Conservation (phyloP, 2,329 filamentous ascomycete genomes). For the Fusarium burgessii region DNA sequence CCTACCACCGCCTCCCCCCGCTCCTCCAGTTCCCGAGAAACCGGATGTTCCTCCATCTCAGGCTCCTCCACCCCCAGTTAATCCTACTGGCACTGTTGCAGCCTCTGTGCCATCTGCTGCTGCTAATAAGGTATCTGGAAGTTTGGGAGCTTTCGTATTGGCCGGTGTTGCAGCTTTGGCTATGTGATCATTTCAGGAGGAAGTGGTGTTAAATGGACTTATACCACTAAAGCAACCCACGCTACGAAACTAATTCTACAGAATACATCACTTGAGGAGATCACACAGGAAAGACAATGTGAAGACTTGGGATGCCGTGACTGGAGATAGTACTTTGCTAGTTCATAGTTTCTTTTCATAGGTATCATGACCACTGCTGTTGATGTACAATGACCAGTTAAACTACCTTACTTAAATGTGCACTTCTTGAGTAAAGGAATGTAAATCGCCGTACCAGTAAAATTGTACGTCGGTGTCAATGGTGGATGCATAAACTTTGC, state of each 20-base stretch:
- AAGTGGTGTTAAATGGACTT: not conserved
- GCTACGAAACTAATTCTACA: not conserved
- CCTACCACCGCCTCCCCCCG: not conserved
- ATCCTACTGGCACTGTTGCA: constrained; percentile 18
- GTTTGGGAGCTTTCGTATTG: constrained; percentile 53
- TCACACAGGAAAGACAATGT: not conserved
- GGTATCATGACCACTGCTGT: not conserved
- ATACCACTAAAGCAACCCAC: not conserved
- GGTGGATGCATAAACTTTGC: constrained; percentile 10
- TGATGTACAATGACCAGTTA: not conserved
- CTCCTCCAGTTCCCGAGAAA: constrained; percentile 1
- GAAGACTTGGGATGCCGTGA: not conserved
- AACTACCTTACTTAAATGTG: not conserved
- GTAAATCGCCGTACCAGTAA: not conserved
- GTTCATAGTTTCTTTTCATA: not conserved
- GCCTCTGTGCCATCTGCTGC: constrained; percentile 52
- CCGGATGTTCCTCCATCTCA: constrained; percentile 7
- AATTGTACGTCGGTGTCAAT: not conserved
- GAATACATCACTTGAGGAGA: not conserved
- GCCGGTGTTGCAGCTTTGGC: constrained; percentile 55
- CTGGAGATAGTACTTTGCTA: not conserved
- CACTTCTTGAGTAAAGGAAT: not conserved
- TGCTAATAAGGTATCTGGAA: constrained; percentile 52
- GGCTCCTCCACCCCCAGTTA: constrained; percentile 16
- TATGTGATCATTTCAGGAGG: constrained; percentile 44